Base-by-base conservation (phyloP, 2,329 filamentous ascomycete genomes). In the Neofusicoccum sp. region DNA sequence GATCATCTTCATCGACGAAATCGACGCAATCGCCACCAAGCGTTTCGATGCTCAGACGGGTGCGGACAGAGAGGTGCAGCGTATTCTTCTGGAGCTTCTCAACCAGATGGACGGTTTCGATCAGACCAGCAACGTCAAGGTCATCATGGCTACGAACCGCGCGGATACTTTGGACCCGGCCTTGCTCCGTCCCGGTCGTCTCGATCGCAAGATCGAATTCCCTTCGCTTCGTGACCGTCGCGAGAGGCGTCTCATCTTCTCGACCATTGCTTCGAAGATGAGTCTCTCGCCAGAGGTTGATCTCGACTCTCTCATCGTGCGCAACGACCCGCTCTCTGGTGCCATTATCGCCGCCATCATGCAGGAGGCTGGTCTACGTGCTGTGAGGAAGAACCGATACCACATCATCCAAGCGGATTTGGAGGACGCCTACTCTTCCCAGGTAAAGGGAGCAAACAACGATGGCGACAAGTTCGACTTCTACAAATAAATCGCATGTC, bases 71-170 rank as follows among this genome's bases (percentile, higher is more conserved):
- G 95, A 99, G 80, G 95, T 99, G 14, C 95, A 99, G 82, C 94
- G 95, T 85, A 99, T 99, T 73, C 84, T 99, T 64, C 89, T 99
- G 65, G 95, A 99, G 78, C 83, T 99, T 69, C 89, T 99, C 67
- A 99, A 99, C 82, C 95, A 99, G 81, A 99, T 99, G 95, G 95
- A 99, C 77, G 95, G 95, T 68, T 99, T 99, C 82, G 95, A 99
- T 78, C 95, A 99, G 80, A 97, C 93, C 0, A 91, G 92, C 77
- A 99, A 99, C 79, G 95, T 99, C 80, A 99, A 99, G 83, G 95
- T 99, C 76, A 99, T 99, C 81, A 99, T 99, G 95, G 95, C 95
- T 69, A 99, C 95, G 69, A 99, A 99, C 83, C 90, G 95, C 76
- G 94, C 95, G 68, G 95, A 98, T 78, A 99, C 95, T 6, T 85